Percentiles rank a stretch among this genome's conserved stretches.
Evolutionary conservation across 2,329 filamentous ascomycete genomes (phyloP).

Genomic region (Aquanectria penicillioides): DNA sequence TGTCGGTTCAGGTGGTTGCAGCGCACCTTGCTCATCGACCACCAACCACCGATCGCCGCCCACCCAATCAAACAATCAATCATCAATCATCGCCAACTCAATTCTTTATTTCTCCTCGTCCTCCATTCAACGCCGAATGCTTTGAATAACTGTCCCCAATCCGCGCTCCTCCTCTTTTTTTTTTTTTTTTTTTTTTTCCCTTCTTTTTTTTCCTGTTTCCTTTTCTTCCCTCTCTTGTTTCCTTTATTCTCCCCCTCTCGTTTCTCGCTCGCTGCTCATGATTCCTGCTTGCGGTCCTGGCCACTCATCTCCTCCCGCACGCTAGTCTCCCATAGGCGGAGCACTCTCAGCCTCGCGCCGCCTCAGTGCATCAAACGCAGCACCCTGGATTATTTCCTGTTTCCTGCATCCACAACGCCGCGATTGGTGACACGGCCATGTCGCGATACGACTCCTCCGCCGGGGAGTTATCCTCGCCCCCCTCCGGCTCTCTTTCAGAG

Average conservation of each 20-base stretch:
- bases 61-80: constrained; percentile 7
- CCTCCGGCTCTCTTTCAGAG: constrained; percentile 61
- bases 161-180: background rate
- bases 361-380: constrained; percentile 6
- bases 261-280: background rate
- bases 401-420: constrained; percentile 38
- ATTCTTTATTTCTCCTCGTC: background rate
- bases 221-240: background rate
- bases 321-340: constrained; percentile 17
- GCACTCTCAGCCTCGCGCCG: constrained; percentile 4
- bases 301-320: constrained; percentile 3
- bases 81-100: constrained; percentile 2
- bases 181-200: background rate
- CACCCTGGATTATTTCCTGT: constrained; percentile 8
- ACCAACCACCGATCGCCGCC: constrained; percentile 6
- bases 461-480: constrained; percentile 62
- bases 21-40: constrained; percentile 12
- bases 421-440: constrained; percentile 47
- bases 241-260: background rate
- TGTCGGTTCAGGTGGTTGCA: constrained; percentile 17
- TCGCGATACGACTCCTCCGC: constrained; percentile 58
- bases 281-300: background rate
- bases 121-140: background rate
- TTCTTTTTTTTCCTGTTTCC: background rate
- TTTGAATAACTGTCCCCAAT: constrained; percentile 8